These are phyloP conservation scores for Pichia sp. DNA, from an alignment of 1,139 yeast genomes.

Conservation along the genomic window DNA sequence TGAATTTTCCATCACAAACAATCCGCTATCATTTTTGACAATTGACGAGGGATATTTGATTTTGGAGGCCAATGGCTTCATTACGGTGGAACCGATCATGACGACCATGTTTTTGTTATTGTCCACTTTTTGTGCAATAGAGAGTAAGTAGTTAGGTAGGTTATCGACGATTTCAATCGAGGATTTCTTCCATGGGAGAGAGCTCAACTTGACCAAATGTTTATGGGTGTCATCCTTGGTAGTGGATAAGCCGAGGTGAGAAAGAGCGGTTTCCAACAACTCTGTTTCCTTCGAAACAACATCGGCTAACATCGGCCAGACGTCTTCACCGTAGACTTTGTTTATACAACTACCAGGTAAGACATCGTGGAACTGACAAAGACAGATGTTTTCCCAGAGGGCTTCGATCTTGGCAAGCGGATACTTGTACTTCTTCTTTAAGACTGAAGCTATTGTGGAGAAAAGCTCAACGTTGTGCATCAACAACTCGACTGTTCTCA, in stretches of 20 bases:
- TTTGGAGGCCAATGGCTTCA: conserved; percentile 23
- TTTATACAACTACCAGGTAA: conserved; percentile 95
- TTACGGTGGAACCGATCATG: conserved; percentile 19
- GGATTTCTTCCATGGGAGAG: conserved; percentile 66
- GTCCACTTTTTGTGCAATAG: conserved; percentile 18
- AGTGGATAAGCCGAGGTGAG: conserved; percentile 31
- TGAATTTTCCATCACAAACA: conserved; percentile 52
- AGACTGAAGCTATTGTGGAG: conserved; percentile 70
- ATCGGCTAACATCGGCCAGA: conserved; percentile 66
- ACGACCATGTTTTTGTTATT: conserved; percentile 16
- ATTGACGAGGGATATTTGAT: conserved; percentile 46
- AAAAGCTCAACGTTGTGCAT: conserved; percentile 82
- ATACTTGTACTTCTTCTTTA: conserved; percentile 50
- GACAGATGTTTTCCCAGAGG: conserved; percentile 82
- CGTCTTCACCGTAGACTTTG: conserved; percentile 88
- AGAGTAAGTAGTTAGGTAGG: conserved; percentile 17
- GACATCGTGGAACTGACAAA: conserved; percentile 96
- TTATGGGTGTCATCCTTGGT: conserved; percentile 14
- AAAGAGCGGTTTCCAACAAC: conserved; percentile 50
- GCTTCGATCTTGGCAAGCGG: conserved; percentile 64
- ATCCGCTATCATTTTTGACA: conserved; percentile 34
- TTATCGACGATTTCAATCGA: conserved; percentile 45
- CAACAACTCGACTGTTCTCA: conserved; percentile 72
- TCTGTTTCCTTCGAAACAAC: conserved; percentile 51
- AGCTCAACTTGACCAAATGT: conserved; percentile 40